A percentile compares a stretch with the other conserved stretches of the same genome.
These are phyloP conservation scores for Pythium volutum DNA, from an alignment of 352 stramenopile genomes.

Conservation along the genomic window DNA sequence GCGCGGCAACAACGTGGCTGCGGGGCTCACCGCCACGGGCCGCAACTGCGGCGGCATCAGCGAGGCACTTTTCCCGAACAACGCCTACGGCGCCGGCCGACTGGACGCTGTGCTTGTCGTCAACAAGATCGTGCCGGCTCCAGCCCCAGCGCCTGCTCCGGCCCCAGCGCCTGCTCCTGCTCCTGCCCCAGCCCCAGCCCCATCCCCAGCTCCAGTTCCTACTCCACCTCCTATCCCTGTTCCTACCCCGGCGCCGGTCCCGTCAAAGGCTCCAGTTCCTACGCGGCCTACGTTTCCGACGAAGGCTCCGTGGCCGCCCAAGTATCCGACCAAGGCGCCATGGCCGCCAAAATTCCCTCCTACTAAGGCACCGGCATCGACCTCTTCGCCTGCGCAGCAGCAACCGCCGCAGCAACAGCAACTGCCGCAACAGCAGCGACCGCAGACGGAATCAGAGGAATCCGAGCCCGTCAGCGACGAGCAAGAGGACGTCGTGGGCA, in stretches of 20 bases:
- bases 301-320: no score
- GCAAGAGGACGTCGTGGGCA: slow-evolving; percentile 1
- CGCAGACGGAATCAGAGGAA: no score
- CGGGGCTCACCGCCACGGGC: slow-evolving; percentile 1
- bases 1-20: slow-evolving; percentile 4
- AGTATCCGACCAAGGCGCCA: no score
- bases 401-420: slow-evolving; percentile 9
- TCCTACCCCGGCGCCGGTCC: neutral
- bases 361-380: no score
- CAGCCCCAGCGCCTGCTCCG: neutral
- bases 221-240: neutral
- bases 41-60: slow-evolving; percentile 15
- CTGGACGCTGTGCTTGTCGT: slow-evolving; percentile 23
- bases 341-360: no score
- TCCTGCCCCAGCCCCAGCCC: neutral
- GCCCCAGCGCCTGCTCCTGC: neutral
- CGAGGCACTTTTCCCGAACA: slow-evolving; percentile 30
- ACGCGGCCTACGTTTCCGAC: no score
- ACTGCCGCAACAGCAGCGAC: neutral
- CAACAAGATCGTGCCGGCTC: neutral
- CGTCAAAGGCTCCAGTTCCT: no score
- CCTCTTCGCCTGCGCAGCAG: slow-evolving; percentile 10
- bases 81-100: slow-evolving; percentile 32
- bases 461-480: no score
- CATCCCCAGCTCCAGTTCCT: no score